Percentiles rank a stretch among this genome's conserved stretches.
Evolutionary conservation across 768 basidiomycete genomes (phyloP).

Genomic region (Flagelloscypha sp.): DNA sequence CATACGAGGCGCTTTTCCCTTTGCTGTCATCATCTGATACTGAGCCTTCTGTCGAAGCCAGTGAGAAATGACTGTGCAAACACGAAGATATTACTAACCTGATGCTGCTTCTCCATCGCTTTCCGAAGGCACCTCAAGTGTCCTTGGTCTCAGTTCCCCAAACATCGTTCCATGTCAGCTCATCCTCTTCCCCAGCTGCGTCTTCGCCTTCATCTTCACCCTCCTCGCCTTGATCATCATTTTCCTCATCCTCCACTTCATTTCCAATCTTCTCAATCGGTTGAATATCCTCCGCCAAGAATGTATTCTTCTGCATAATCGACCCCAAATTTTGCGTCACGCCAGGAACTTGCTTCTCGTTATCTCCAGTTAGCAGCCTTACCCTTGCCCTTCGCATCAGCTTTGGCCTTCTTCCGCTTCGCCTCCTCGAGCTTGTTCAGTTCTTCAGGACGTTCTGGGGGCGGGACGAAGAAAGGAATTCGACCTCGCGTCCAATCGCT

Average conservation of each 20-base stretch:
- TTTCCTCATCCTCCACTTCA: conserved; percentile 28
- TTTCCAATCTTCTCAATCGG: conserved; percentile 44
- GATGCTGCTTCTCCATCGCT: conserved; percentile 20
- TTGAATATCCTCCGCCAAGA: conserved; percentile 76
- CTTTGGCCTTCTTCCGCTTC: conserved; percentile 33
- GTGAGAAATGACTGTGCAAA: conserved; percentile 10
- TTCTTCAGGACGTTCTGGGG: conserved; percentile 75
- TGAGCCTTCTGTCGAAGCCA: conserved; percentile 17
- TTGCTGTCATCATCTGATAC: conserved; percentile 28
- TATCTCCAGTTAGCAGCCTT: conserved; percentile 30
- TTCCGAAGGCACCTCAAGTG: conserved; percentile 14
- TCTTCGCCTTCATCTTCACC: conserved; percentile 31
- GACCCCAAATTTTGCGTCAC: conserved; percentile 83
- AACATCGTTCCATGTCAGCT: conserved; percentile 81
- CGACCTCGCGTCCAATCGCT: conserved; percentile 97
- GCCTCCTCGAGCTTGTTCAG: conserved; percentile 59
- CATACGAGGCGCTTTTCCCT: conserved; percentile 70
- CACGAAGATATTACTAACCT: conserved; percentile 14
- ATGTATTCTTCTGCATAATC: conserved; percentile 83
- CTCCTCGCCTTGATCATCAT: conserved; percentile 31
- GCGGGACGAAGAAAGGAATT: conserved; percentile 92
- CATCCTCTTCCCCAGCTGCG: conserved; percentile 31
- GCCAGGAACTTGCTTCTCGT: conserved; percentile 38
- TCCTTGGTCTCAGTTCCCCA: conserved; percentile 54
- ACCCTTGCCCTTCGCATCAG: conserved; percentile 45